These are phyloP conservation scores for Benincasa hispida DNA, from an alignment of 306 rosid species.

Conservation along the genomic window DNA sequence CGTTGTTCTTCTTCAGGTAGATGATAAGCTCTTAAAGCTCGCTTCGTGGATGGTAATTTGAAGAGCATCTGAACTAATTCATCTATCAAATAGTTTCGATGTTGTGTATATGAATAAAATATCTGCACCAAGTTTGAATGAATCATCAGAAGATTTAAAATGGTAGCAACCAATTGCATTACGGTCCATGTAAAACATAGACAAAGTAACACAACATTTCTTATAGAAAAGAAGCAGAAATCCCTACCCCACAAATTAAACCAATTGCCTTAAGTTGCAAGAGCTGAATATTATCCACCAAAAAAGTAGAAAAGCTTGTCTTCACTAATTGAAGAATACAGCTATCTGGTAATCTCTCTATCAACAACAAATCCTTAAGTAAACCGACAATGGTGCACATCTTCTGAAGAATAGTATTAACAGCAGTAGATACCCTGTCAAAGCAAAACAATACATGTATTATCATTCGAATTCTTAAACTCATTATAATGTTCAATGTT, in stretches of 20 bases:
- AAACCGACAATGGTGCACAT: conserved; percentile 86
- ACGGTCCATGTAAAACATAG: neutral
- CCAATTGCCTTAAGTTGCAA: conserved; percentile 92
- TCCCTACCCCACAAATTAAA: conserved; percentile 73
- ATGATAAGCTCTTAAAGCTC: conserved; percentile 81
- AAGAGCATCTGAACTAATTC: conserved; percentile 84
- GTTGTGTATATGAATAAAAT: conserved; percentile 74
- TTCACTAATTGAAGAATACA: conserved; percentile 86
- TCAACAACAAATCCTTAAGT: conserved; percentile 79
- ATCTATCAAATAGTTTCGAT: conserved; percentile 82
- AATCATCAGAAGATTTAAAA: neutral
- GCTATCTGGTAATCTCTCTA: conserved; percentile 91
- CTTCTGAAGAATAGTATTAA: conserved; percentile 83
- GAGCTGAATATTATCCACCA: conserved; percentile 95
- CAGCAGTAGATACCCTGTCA: conserved; percentile 71
- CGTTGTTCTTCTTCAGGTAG: conserved; percentile 91
- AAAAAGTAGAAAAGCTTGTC: conserved; percentile 76
- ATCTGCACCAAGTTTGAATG: conserved; percentile 49
- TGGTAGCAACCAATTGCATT: neutral
- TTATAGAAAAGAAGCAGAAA: conserved; percentile 11
- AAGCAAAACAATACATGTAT: conserved; percentile 1
- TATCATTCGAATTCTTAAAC: neutral
- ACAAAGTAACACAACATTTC: neutral
- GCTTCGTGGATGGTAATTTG: conserved; percentile 77
- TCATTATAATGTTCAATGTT: neutral